Conservation (phyloP, 2,329 filamentous ascomycete species). For the Pseudocercospora fijiensis region DNA sequence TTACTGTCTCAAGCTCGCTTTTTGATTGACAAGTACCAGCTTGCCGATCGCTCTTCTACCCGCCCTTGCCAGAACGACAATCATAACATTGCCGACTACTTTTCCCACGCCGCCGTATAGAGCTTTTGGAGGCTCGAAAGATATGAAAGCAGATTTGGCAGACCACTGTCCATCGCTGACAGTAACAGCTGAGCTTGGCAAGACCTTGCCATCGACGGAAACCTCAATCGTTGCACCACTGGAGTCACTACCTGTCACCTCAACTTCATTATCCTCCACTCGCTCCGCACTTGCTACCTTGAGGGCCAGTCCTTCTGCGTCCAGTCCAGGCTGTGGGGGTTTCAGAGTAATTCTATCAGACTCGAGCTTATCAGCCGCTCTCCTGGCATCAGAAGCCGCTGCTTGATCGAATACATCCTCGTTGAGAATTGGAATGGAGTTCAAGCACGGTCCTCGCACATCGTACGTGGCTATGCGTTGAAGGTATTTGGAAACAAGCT, state of each 20-base stretch:
- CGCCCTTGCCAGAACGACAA: constrained; percentile 21
- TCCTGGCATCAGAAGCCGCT: constrained; percentile 48
- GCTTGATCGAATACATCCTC: constrained; percentile 49
- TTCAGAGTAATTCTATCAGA: constrained; percentile 22
- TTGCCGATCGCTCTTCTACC: constrained; percentile 13
- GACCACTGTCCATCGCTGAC: constrained; percentile 16
- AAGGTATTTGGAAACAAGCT: constrained; percentile 49
- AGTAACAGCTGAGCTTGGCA: not conserved
- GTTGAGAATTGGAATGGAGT: constrained; percentile 53
- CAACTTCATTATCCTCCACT: constrained; percentile 7
- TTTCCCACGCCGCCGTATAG: constrained; percentile 33
- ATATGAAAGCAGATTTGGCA: constrained; percentile 17
- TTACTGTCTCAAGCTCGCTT: constrained; percentile 13
- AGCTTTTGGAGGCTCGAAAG: constrained; percentile 26
- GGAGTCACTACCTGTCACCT: constrained; percentile 1
- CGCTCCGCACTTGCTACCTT: constrained; percentile 4
- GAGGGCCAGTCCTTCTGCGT: not conserved
- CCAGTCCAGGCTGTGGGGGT: not conserved
- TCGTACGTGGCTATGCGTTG: constrained; percentile 52
- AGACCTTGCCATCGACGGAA: constrained; percentile 17
- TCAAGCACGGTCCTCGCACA: constrained; percentile 43
- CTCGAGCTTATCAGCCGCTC: constrained; percentile 39
- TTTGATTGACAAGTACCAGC: constrained; percentile 21
- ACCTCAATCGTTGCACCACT: constrained; percentile 11
- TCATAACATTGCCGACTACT: constrained; percentile 29